Evolutionary conservation across 2,329 filamentous ascomycete species (phyloP), one percentile per base, ranked within the genome.

Genomic region (Botrytis sinoallii): DNA sequence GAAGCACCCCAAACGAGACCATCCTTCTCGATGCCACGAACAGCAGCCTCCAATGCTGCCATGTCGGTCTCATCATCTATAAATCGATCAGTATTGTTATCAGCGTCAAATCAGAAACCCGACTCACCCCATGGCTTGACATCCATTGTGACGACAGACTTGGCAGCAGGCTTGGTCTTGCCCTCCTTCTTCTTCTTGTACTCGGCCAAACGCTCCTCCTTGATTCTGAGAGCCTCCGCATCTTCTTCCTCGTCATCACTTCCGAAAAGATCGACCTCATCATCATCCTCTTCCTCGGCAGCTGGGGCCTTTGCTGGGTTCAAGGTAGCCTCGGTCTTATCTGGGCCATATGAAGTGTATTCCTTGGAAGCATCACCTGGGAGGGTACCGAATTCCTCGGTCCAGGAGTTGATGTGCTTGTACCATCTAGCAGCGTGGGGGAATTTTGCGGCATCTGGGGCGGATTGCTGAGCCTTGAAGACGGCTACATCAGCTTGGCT

Each of bases 161-260:
- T 99, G 84, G 96, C 96, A 76, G 91, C 91, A 79, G 90, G 88
- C 93, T 98, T 98, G 78, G 88, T 86, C 90, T 97, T 97, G 84
- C 88, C 89, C 79, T 92, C 94, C 92, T 98, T 98, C 93, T 98
- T 98, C 88, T 94, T 93, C 84, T 89, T 92, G 91, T 98, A 98
- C 84, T 95, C 95, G 76, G 90, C 94, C 79, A 99, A 88, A 83
- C 94, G 92, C 88, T 94, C 92, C 84, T 97, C 94, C 82, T 93
- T 93, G 84, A 97, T 84, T 81, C 88, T 90, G 82, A 88, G 93
- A 79, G 93, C 94, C 88, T 95, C 95, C 71, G 90, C 90, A 83
- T 97, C 94, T 85, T 97, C 94, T 86, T 97, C 94, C 87, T 98
- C 95, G 75, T 96, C 93, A 81, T 97, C 94, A 79, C 89, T 92